Evolutionary conservation across 2,329 filamentous ascomycete species (phyloP), one percentile per base, ranked within the genome.

Genomic region (Cladosporium sp.): DNA sequence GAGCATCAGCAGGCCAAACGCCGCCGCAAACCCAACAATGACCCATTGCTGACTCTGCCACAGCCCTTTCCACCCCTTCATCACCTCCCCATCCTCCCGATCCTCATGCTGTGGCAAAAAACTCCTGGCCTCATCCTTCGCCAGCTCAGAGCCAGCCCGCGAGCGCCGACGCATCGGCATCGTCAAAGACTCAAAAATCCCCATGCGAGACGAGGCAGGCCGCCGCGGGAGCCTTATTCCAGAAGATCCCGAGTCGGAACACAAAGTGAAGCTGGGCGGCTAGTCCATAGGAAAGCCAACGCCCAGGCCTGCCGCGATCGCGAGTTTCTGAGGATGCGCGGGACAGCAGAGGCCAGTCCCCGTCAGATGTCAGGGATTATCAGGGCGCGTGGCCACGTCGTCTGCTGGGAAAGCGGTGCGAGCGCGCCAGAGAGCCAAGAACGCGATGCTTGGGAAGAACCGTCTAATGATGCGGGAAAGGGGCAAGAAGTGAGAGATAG

Each of bases 41-140:
- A 43, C 48, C 48, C 48, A 50, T 14, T 50, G 48, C 48, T 50
- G 48, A 28, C 48, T 50, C 48, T 50, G 43, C 48, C 48, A 50
- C 40, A 50, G 18, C 2, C 48, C 48, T 18, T 43, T 50, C 48
- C 48, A 50, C 9, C 48, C 48, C 31, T 31, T 50, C 48, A 50
- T 43, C 0, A 32, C 32, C 16, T 42, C 40, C 28, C 42, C 40
- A 13, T 33, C 48, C 43, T 13, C 19, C 4, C 18, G 9, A 18
- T 28, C 28, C 48, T 50, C 48, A 43, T 50, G 48, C 40, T 50
- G 48, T 13, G 48, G 48, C 40, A 50, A 37, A 33, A 50, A 50
- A 37, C 48, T 43, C 48, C 48, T 50, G 18, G 48, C 31, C 48
- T 50, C 40, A 3, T 50, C 48, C 32, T 50, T 50, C 8, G 31